phyloP scores from a whole-genome alignment of 192 early-diverging fungal species.

The Anaeromyces robustus region DNA sequence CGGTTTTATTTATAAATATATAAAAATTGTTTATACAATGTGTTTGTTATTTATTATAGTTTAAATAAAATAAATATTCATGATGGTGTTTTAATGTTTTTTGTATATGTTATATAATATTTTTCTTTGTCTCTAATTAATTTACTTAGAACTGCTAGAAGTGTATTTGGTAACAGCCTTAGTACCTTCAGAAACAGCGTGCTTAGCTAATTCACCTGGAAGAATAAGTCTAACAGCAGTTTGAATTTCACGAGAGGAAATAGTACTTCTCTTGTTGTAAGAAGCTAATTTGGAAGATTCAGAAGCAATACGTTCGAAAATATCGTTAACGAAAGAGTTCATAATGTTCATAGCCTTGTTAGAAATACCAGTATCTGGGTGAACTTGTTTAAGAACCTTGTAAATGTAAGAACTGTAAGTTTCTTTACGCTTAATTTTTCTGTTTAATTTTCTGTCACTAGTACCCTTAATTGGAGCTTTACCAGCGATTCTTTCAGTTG shows the following conservation, averaged over 20 bases:
- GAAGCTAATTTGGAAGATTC: constrained; percentile 17
- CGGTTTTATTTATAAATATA: no score
- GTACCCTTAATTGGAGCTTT: not conserved
- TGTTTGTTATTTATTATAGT: no score
- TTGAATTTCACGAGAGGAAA: constrained; percentile 91
- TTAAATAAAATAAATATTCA: no score
- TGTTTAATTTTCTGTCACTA: constrained; percentile 7
- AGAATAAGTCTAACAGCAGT: constrained; percentile 61
- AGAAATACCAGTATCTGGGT: constrained; percentile 92
- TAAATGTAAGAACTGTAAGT: constrained; percentile 93
- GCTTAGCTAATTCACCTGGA: constrained; percentile 89
- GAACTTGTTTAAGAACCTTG: constrained; percentile 90
- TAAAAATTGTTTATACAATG: no score
- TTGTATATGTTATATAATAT: no score
- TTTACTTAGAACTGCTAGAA: constrained; percentile 12
- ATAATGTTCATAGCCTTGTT: constrained; percentile 91
- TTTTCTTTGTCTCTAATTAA: no score
- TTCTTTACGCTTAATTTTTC: constrained; percentile 61
- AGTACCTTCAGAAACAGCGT: constrained; percentile 95
- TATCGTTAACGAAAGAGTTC: constrained; percentile 95
- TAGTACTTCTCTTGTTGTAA: constrained; percentile 93
- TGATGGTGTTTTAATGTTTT: no score
- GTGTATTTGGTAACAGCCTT: constrained; percentile 97
- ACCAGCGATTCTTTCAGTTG: not conserved
- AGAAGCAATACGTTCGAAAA: constrained; percentile 84